Percentiles rank a stretch among this genome's conserved stretches.
Evolutionary conservation across 495 filamentous ascomycete genomes (phyloP).

Genomic region (Xylaria cubensis): DNA sequence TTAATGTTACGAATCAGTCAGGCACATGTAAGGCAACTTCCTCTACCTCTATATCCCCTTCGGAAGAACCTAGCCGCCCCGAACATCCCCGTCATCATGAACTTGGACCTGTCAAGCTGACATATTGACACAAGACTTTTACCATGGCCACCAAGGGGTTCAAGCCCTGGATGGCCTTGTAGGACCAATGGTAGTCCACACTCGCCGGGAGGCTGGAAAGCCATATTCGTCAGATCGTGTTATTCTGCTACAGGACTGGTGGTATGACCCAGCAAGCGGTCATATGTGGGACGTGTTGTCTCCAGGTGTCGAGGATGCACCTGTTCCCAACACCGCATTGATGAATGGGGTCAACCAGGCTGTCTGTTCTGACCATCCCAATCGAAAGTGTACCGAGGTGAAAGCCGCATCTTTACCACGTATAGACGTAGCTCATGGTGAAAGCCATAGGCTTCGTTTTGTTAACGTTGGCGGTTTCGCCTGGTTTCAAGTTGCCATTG

Average conservation of each 20-base stretch:
- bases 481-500: constrained; percentile 61
- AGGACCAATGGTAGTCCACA: constrained; percentile 63
- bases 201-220: constrained; percentile 48
- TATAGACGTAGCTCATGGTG: constrained; percentile 52
- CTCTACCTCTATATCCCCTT: not conserved
- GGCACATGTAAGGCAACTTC: constrained; percentile 47
- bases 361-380: constrained; percentile 55
- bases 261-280: constrained; percentile 58
- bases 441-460: constrained; percentile 71
- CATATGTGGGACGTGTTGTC: constrained; percentile 58
- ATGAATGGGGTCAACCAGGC: constrained; percentile 67
- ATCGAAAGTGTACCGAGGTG: constrained; percentile 54
- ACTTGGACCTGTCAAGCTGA: constrained; percentile 26
- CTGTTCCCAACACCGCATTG: constrained; percentile 65
- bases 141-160: constrained; percentile 50
- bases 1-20: constrained; percentile 49
- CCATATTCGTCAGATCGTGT: constrained; percentile 60
- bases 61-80: not conserved
- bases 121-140: constrained; percentile 42
- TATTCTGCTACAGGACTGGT: constrained; percentile 64
- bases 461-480: constrained; percentile 70
- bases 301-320: constrained; percentile 61
- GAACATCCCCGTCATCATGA: not conserved
- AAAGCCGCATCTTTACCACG: constrained; percentile 49
- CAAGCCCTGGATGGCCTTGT: constrained; percentile 60